Evolutionary conservation across 2,329 filamentous ascomycete species (phyloP).

Genomic region (Hypoxylon sp.): DNA sequence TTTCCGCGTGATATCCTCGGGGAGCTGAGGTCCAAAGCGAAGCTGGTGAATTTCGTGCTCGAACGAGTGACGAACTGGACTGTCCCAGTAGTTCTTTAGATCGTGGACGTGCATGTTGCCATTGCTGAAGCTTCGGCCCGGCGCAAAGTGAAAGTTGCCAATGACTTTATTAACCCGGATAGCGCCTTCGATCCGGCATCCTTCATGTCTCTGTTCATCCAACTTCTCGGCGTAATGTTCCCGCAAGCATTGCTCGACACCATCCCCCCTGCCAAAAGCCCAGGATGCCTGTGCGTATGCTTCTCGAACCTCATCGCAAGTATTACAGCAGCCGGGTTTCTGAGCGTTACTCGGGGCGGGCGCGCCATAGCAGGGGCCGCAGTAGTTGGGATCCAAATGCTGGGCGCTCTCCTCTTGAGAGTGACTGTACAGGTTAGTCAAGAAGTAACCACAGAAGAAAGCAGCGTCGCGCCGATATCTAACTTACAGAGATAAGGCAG

Average conservation of each 20-base stretch:
- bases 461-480: background rate
- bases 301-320: slow-evolving; percentile 95
- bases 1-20: slow-evolving; percentile 76
- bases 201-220: slow-evolving; percentile 89
- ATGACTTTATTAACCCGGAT: slow-evolving; percentile 98
- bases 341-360: slow-evolving; percentile 76
- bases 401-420: slow-evolving; percentile 75
- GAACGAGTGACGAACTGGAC: slow-evolving; percentile 84
- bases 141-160: slow-evolving; percentile 98
- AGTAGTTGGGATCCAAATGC: slow-evolving; percentile 93
- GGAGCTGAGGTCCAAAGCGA: slow-evolving; percentile 92
- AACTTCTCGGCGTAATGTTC: slow-evolving; percentile 94
- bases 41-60: slow-evolving; percentile 89
- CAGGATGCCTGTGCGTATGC: slow-evolving; percentile 91
- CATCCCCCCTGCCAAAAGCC: slow-evolving; percentile 93
- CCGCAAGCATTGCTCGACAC: slow-evolving; percentile 93
- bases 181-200: slow-evolving; percentile 92
- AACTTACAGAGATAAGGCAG: slow-evolving; percentile 76
- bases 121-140: slow-evolving; percentile 94
- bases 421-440: slow-evolving; percentile 65
- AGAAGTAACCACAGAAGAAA: slow-evolving; percentile 1
- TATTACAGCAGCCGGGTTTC: slow-evolving; percentile 95
- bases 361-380: slow-evolving; percentile 93
- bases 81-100: slow-evolving; percentile 92
- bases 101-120: slow-evolving; percentile 99